A percentile compares a stretch with the other conserved stretches of the same genome.
These are phyloP conservation scores for Venturiaceae sp. DNA, from an alignment of 2,329 filamentous ascomycete species.

Conservation along the genomic window DNA sequence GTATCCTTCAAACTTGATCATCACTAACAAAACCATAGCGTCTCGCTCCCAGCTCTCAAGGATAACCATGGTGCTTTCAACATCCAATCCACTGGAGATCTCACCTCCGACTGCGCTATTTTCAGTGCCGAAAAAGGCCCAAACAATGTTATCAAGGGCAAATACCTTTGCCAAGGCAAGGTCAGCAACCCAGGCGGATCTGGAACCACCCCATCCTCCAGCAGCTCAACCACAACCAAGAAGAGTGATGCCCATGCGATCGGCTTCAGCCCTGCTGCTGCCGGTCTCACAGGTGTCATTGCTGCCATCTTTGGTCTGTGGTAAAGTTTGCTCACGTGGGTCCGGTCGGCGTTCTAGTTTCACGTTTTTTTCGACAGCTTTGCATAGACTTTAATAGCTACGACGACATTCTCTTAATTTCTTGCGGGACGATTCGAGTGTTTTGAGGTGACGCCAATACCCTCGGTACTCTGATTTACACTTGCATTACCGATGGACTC, in stretches of 20 bases:
- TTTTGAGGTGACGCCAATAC: neutral
- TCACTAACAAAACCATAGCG: conserved; percentile 36
- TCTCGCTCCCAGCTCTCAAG: conserved; percentile 51
- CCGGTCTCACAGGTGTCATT: conserved; percentile 35
- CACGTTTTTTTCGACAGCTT: neutral
- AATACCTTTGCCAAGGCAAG: conserved; percentile 30
- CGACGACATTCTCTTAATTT: neutral
- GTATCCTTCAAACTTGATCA: neutral
- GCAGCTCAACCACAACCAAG: conserved; percentile 12
- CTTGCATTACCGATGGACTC: neutral
- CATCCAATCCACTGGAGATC: conserved; percentile 34
- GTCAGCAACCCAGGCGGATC: conserved; percentile 25
- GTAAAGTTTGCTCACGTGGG: conserved; percentile 24
- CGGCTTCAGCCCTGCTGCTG: conserved; percentile 27
- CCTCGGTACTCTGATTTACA: too few species aligned
- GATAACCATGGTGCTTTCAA: conserved; percentile 41
- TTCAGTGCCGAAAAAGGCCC: conserved; percentile 30
- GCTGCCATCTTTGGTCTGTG: conserved; percentile 35
- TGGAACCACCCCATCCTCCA: conserved; percentile 23
- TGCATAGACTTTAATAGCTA: conserved; percentile 9
- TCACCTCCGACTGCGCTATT: conserved; percentile 27
- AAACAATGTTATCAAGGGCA: conserved; percentile 32
- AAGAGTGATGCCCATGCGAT: conserved; percentile 28
- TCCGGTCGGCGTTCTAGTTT: neutral
- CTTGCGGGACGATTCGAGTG: neutral